Evolutionary conservation across 768 basidiomycete species (phyloP).

Genomic region (Strobilomyces echinocephalus): DNA sequence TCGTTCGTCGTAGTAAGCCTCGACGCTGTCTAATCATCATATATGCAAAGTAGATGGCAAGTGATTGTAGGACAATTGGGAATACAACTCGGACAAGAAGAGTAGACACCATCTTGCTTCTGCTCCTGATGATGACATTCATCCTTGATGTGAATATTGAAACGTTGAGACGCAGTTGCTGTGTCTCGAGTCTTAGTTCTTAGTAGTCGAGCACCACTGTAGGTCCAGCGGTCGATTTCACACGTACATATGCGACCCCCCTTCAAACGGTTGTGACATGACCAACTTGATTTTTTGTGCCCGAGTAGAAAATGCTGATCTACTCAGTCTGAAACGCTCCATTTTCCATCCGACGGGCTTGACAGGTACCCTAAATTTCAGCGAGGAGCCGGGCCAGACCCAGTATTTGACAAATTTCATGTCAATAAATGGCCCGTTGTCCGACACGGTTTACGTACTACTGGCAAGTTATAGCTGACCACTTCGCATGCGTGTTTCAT

Average conservation of each 20-base stretch:
- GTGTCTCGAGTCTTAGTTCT: no score
- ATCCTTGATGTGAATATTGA: no score
- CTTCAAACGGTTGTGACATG: no score
- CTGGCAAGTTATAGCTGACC: no score
- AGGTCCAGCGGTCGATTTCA: no score
- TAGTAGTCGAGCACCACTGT: no score
- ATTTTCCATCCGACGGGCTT: background rate
- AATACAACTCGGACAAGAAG: conserved; percentile 3
- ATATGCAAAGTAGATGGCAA: conserved; percentile 16
- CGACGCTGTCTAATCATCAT: conserved; percentile 8
- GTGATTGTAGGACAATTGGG: conserved; percentile 11
- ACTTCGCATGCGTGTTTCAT: no score
- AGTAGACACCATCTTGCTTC: background rate
- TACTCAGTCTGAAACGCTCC: background rate
- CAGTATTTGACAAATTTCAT: background rate
- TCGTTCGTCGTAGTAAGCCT: background rate
- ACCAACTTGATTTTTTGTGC: no score
- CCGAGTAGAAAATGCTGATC: no score
- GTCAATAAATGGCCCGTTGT: background rate
- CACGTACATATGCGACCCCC: no score
- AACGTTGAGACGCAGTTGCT: no score
- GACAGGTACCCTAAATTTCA: background rate
- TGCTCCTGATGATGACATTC: background rate
- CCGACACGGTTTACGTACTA: no score
- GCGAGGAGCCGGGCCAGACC: background rate